Evolutionary conservation across 139 green algal genomes (phyloP).

Genomic region (Gonium pectorale): DNA sequence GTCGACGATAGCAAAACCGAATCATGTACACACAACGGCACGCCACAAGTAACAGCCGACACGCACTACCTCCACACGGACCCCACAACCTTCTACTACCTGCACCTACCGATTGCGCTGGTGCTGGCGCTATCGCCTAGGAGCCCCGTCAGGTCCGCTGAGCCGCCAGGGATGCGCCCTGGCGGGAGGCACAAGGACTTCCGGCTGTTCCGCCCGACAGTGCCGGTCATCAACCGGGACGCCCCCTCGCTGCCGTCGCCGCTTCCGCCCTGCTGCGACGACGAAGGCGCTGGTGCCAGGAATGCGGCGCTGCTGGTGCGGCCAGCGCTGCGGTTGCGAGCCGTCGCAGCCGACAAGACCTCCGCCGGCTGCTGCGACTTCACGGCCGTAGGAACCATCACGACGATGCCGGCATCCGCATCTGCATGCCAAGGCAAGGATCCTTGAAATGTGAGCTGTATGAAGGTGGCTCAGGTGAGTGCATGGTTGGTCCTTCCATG

Average conservation of each 20-base stretch:
- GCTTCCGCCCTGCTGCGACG: background rate
- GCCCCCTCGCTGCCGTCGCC: background rate
- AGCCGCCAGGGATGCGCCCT: constrained; percentile 22
- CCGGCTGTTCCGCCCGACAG: background rate
- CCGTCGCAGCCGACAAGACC: background rate
- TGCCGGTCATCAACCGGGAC: background rate
- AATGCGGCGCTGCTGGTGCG: background rate
- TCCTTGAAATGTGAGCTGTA: too few species aligned
- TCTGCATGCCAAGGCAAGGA: background rate
- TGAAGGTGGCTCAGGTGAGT: too few species aligned
- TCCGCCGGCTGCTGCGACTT: background rate
- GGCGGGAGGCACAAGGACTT: constrained; percentile 19
- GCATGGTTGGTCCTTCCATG: too few species aligned
- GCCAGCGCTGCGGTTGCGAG: background rate
- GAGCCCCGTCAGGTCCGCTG: background rate
- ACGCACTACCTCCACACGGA: too few species aligned
- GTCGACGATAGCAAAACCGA: too few species aligned
- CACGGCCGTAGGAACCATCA: background rate
- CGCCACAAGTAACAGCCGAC: too few species aligned
- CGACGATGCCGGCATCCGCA: background rate
- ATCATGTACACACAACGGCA: too few species aligned
- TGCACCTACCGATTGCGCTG: background rate
- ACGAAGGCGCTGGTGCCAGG: background rate
- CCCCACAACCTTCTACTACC: too few species aligned
- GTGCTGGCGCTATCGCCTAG: constrained; percentile 3